Base-by-base conservation (phyloP, 805 yeast species). In the Yarrowia porcina region DNA sequence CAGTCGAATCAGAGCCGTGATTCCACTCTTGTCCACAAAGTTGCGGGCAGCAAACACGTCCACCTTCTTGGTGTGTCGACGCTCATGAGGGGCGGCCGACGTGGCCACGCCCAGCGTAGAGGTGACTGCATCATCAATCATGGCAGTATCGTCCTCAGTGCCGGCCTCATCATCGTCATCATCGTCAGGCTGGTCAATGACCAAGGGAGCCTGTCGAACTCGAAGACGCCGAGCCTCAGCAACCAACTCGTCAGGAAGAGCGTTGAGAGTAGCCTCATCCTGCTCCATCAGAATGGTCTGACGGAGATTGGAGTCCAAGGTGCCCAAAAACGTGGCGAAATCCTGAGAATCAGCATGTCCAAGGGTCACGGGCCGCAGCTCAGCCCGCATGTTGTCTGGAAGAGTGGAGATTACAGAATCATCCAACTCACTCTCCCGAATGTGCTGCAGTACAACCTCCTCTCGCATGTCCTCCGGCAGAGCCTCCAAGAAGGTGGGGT, bases 381-480 rank as follows among this genome's bases (percentile, higher is more conserved):
- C 78, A 9, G 68, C 68, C 23, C 94, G 77, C 25, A 89, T 73
- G 44, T 72, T 73, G 3, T 83, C 87, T 0, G 97, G 97, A 10
- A 90, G 77, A 0, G 96, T 93, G 23, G 87, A 85, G 65, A 91
- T 77, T 72, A 90, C 91, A 42, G 86, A 90, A 0, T 90, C 87
- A 67, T 87, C 96, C 61, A 89, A 82, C 67, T 88, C 96, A 45
- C 30, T 44, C 36, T 59, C 63, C 11, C 63, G 33, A 15, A 59
- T 32, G 33, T 59, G 52, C 44, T 59, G 63, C 32, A 59, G 6
- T 70, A 89, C 85, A 0, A 91, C 97, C 70, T 92, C 97, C 66
- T 90, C 96, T 56, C 97, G 79, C 89, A 92, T 88, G 61, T 89
- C 94, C 45, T 90, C 96, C 0, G 97, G 97, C 36, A 92, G 79